A percentile compares a stretch with the other conserved stretches of the same genome.
Evolutionary conservation across 306 rosid genomes (phyloP).

Genomic region (Heteromeles arbutifolia): DNA sequence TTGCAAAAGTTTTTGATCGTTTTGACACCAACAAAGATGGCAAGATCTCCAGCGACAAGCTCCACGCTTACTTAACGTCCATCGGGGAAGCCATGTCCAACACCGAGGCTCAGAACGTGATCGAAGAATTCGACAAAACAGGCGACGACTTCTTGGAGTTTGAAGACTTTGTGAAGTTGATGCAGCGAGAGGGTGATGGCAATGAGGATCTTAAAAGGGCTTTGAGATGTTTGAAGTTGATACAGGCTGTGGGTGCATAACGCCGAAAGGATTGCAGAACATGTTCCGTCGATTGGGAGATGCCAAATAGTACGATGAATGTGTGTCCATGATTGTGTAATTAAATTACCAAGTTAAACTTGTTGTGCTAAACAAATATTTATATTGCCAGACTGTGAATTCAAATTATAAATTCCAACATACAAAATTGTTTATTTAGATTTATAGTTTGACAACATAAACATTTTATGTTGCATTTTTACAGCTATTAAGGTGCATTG

Average conservation of each 20-base stretch:
- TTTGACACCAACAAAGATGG: conserved; percentile 50
- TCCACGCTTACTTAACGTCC: conserved; percentile 36
- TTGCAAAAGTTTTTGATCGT: conserved; percentile 36
- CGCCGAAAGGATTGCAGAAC: conserved; percentile 39
- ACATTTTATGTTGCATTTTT: too few relatives aligned
- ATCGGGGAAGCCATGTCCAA: conserved; percentile 35
- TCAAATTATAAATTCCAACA: too few relatives aligned
- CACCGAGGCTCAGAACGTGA: conserved; percentile 25
- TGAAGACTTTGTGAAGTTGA: conserved; percentile 29
- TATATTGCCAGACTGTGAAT: neutral
- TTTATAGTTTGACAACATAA: too few relatives aligned
- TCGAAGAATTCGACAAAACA: conserved; percentile 32
- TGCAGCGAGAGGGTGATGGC: conserved; percentile 15
- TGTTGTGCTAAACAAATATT: neutral
- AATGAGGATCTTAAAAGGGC: conserved; percentile 29
- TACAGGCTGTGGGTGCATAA: conserved; percentile 45
- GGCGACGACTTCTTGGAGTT: conserved; percentile 43
- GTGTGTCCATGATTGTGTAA: conserved; percentile 41
- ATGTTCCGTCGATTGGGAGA: conserved; percentile 48
- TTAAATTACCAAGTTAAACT: neutral
- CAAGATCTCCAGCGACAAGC: conserved; percentile 39
- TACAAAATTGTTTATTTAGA: too few relatives aligned
- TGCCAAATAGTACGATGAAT: conserved; percentile 36
- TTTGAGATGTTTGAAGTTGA: conserved; percentile 54
- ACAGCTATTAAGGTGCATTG: too few relatives aligned